Percentiles rank a stretch among this genome's conserved stretches.
phyloP scores from a whole-genome alignment of 1,139 yeast genomes.

The Yamadazyma trypodendri region DNA sequence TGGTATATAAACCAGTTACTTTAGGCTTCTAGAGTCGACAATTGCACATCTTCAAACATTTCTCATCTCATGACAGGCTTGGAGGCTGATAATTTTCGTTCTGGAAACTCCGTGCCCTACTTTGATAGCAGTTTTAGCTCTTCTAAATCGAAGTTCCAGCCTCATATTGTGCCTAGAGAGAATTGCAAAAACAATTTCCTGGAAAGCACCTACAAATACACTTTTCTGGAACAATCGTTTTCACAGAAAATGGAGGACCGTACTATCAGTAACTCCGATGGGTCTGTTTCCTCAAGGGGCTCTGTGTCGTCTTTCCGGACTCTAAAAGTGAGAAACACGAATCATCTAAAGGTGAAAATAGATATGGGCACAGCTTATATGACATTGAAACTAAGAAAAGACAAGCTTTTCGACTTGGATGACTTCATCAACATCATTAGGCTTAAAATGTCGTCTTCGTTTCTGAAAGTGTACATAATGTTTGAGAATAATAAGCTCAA shows the following conservation, averaged over 20 bases:
- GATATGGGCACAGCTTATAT: slow-evolving; percentile 14
- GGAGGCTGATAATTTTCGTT: too few species aligned
- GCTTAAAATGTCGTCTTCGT: slow-evolving; percentile 17
- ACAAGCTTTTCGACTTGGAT: slow-evolving; percentile 21
- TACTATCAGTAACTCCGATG: neutral
- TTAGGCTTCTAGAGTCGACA: too few species aligned
- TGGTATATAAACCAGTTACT: neutral
- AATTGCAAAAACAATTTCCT: neutral
- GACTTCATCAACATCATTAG: slow-evolving; percentile 28
- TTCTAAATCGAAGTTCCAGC: too few species aligned
- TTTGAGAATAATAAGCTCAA: slow-evolving; percentile 25
- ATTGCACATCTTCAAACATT: too few species aligned
- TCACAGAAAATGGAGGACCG: too few species aligned
- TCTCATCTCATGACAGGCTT: too few species aligned
- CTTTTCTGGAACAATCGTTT: too few species aligned
- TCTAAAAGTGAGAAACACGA: slow-evolving; percentile 2
- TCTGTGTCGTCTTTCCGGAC: slow-evolving; percentile 2
- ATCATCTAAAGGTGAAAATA: slow-evolving; percentile 21
- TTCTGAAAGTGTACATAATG: slow-evolving; percentile 21
- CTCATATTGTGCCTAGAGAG: too few species aligned
- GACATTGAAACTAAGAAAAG: slow-evolving; percentile 27
- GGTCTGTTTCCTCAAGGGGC: neutral
- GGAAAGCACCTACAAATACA: too few species aligned
- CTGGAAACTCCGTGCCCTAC: too few species aligned
- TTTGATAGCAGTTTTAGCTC: neutral